Base-by-base conservation (phyloP, 2,329 filamentous ascomycete species). In the Paracoccidioides lutzii region DNA sequence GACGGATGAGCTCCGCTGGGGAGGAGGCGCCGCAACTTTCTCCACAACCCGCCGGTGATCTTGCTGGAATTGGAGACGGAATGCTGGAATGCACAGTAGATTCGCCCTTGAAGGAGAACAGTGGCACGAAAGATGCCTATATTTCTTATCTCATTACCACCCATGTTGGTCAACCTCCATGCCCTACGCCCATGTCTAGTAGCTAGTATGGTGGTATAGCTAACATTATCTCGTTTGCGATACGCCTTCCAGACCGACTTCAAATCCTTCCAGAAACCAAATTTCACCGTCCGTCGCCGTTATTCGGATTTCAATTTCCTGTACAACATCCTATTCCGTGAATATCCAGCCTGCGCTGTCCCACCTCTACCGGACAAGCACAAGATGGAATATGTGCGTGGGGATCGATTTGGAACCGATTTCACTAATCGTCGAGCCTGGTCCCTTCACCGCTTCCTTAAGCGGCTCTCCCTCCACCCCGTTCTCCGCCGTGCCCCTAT, bases 251-350 rank as follows among this genome's bases (percentile, higher is more conserved):
- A 95, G 90, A 95, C 90, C 61, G 90, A 94, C 64, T 97, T 97
- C 73, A 85, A 90, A 63, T 87, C 90, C 61, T 98, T 97, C 72
- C 86, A 93, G 70, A 88, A 85, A 68, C 77, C 87, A 40, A 82
- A 84, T 22, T 90, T 89, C 59, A 78, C 79, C 32, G 86, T 95
- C 59, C 87, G 93, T 59, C 83, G 93, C 63, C 88, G 93, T 66
- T 98, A 96, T 74, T 97, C 91, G 63, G 93, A 98, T 75, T 98
- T 98, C 69, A 85, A 94, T 63, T 98, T 95, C 70, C 82, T 98
- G 59, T 96, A 88, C 76, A 96, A 95, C 73, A 85, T 88, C 37
- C 83, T 98, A 53, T 83, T 80, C 60, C 84, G 84, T 68, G 90
- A 96, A 69, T 97, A 89, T 65, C 88, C 90, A 58, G 88, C 89